These are phyloP conservation scores for Torulaspora globosa DNA, from an alignment of 1,139 yeast species.

Conservation along the genomic window DNA sequence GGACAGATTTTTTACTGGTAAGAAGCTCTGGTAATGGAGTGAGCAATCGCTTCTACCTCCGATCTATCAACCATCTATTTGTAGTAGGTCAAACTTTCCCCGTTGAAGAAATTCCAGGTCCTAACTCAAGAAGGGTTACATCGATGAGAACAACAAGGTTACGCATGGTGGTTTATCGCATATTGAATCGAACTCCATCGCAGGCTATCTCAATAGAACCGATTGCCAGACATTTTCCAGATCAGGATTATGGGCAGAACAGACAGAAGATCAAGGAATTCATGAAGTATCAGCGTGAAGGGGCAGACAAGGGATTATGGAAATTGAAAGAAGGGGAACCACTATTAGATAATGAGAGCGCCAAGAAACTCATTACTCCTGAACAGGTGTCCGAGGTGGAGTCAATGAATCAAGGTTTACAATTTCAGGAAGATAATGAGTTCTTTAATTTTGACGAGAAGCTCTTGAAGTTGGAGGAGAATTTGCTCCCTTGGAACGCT, in stretches of 20 bases:
- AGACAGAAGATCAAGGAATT: conserved; percentile 93
- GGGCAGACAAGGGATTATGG: conserved; percentile 96
- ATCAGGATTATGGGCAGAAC: conserved; percentile 95
- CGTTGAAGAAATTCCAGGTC: conserved; percentile 93
- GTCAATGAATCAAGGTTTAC: conserved; percentile 92
- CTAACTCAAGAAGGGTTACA: conserved; percentile 93
- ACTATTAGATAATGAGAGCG: conserved; percentile 73
- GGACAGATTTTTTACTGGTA: conserved; percentile 78
- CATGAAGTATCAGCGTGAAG: conserved; percentile 95
- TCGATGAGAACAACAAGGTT: conserved; percentile 86
- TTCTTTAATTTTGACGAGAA: conserved; percentile 48
- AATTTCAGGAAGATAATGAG: conserved; percentile 68
- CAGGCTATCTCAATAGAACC: conserved; percentile 82
- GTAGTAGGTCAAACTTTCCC: conserved; percentile 93
- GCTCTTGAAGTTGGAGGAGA: conserved; percentile 64
- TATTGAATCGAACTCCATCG: conserved; percentile 70
- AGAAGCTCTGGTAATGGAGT: conserved; percentile 77
- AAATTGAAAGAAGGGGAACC: conserved; percentile 71
- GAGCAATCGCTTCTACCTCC: conserved; percentile 53
- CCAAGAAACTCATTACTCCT: conserved; percentile 82
- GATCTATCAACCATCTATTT: conserved; percentile 67
- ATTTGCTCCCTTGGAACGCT: conserved; percentile 89
- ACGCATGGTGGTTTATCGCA: conserved; percentile 89
- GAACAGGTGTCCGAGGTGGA: conserved; percentile 87
- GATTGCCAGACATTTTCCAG: conserved; percentile 90